These are phyloP conservation scores for Fraxinus pennsylvanica DNA, from an alignment of 257 asterid species.

Conservation along the genomic window DNA sequence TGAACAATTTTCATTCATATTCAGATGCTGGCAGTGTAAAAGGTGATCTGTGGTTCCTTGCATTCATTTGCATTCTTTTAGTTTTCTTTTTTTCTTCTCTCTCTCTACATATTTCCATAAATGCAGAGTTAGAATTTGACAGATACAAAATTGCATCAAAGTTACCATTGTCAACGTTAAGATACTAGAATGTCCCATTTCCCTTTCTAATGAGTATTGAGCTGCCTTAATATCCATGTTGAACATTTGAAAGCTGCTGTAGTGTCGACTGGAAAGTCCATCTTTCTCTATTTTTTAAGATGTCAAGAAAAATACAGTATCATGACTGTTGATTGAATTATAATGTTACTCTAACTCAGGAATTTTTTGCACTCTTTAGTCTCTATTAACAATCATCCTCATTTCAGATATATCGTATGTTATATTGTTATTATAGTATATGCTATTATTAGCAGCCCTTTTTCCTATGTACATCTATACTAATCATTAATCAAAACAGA, in stretches of 20 bases:
- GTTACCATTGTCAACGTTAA: neutral
- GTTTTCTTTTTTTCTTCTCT: neutral
- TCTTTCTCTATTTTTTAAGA: neutral
- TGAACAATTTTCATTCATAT: conserved; percentile 71
- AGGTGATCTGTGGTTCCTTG: conserved; percentile 43
- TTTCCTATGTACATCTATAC: neutral
- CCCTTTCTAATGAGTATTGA: neutral
- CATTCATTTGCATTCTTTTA: neutral
- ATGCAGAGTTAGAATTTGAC: neutral
- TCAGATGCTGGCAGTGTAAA: conserved; percentile 73
- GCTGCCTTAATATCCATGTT: neutral
- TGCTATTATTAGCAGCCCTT: neutral
- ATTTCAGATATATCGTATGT: no score
- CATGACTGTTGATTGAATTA: neutral
- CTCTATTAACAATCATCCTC: neutral
- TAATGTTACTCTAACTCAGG: neutral
- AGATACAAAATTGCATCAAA: neutral
- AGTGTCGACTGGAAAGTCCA: neutral
- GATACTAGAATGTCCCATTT: neutral
- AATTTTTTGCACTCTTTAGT: neutral
- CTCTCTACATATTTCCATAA: neutral
- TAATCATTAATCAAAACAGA: neutral
- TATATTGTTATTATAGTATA: neutral
- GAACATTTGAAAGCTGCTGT: no score
- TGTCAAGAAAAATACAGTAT: neutral